phyloP scores from a whole-genome alignment of 768 basidiomycete genomes.

The Hypholoma sublateritium region DNA sequence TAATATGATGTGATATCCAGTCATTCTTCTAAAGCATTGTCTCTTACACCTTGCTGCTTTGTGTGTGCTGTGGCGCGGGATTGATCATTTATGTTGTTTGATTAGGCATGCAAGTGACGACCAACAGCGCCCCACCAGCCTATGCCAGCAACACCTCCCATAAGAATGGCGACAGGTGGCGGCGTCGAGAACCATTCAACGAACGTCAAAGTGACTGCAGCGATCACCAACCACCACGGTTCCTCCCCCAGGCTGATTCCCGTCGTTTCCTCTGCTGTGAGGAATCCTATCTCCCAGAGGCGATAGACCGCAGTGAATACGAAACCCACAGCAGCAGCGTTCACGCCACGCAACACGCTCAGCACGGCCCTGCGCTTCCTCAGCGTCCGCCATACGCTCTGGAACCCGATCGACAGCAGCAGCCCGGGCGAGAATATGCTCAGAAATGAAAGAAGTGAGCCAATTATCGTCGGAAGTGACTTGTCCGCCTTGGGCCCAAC shows the following conservation, averaged over 20 bases:
- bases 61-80: no score
- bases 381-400: constrained; percentile 33
- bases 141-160: constrained; percentile 39
- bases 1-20: background rate
- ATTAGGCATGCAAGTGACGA: constrained; percentile 5
- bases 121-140: constrained; percentile 42
- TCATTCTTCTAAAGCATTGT: background rate
- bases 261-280: constrained; percentile 24
- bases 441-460: constrained; percentile 46
- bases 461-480: constrained; percentile 35
- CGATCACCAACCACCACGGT: constrained; percentile 50
- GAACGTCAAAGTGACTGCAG: constrained; percentile 37
- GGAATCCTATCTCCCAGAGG: constrained; percentile 37
- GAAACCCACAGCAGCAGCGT: constrained; percentile 42
- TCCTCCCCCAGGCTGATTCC: constrained; percentile 34
- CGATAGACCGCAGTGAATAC: constrained; percentile 42
- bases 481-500: constrained; percentile 21
- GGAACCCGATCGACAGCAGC: constrained; percentile 35
- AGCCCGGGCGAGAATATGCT: constrained; percentile 53
- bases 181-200: constrained; percentile 41
- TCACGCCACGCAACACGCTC: constrained; percentile 36
- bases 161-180: constrained; percentile 37
- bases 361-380: constrained; percentile 28
- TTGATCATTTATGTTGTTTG: background rate
- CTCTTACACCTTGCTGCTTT: no score